These are phyloP conservation scores for Quercus aquifolioides DNA, from an alignment of 306 rosid genomes.

Conservation along the genomic window DNA sequence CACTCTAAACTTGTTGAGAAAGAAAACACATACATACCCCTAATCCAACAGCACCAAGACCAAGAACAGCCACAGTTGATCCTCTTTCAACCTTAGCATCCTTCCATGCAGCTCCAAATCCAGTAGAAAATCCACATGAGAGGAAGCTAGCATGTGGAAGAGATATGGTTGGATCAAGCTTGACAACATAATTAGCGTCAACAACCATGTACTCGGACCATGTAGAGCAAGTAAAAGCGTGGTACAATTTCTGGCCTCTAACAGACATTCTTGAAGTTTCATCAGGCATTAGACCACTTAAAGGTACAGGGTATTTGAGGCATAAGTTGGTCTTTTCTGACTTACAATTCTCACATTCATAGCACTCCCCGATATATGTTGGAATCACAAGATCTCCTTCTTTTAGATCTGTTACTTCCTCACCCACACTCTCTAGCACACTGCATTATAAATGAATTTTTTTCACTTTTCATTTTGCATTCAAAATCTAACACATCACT, in stretches of 20 bases:
- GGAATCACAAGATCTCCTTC: slow-evolving; percentile 38
- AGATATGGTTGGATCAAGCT: slow-evolving; percentile 8
- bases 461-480: no score
- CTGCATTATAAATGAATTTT: background rate
- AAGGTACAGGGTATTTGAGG: slow-evolving; percentile 19
- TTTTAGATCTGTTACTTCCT: slow-evolving; percentile 12
- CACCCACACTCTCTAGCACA: slow-evolving; percentile 31
- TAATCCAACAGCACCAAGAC: slow-evolving; percentile 44
- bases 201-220: slow-evolving; percentile 37
- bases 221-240: slow-evolving; percentile 24
- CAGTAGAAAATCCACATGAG: slow-evolving; percentile 43
- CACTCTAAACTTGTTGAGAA: no score
- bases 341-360: slow-evolving; percentile 31
- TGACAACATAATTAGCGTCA: slow-evolving; percentile 17
- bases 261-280: slow-evolving; percentile 26
- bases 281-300: slow-evolving; percentile 15
- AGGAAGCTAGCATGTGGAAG: slow-evolving; percentile 31
- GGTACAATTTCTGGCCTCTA: slow-evolving; percentile 21
- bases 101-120: slow-evolving; percentile 42
- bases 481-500: no score
- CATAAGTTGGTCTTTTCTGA: slow-evolving; percentile 24
- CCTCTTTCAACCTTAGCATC: slow-evolving; percentile 19
- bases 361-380: slow-evolving; percentile 22
- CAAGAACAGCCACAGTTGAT: slow-evolving; percentile 31
- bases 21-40: slow-evolving; percentile 17